phyloP scores from a whole-genome alignment of 306 rosid genomes.

The Clitoria ternatea region DNA sequence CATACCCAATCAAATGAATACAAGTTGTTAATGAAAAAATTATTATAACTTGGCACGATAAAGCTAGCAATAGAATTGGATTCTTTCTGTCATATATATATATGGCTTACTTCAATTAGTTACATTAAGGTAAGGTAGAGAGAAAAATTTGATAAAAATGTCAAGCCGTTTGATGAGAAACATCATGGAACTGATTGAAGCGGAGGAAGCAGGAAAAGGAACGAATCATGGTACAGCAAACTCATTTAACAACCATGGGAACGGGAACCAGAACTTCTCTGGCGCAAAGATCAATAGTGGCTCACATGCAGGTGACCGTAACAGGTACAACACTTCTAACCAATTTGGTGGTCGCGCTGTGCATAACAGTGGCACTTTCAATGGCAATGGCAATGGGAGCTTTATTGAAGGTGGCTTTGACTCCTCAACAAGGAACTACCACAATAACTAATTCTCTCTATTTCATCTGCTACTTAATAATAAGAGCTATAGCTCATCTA shows the following conservation, averaged over 20 bases:
- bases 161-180: background rate
- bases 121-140: too few species aligned
- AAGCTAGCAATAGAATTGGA: too few species aligned
- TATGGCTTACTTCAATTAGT: too few species aligned
- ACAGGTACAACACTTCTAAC: background rate
- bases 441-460: too few species aligned
- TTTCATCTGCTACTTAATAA: too few species aligned
- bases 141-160: too few species aligned
- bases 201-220: background rate
- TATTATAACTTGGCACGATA: too few species aligned
- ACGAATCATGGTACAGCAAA: background rate
- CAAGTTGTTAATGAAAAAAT: too few species aligned
- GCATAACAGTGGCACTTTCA: background rate
- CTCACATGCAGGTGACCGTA: background rate
- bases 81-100: too few species aligned
- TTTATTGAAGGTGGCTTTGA: background rate
- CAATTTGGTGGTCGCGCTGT: background rate
- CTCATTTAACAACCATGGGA: background rate
- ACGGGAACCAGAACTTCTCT: background rate
- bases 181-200: background rate
- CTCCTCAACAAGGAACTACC: background rate
- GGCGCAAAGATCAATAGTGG: background rate
- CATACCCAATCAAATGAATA: too few species aligned
- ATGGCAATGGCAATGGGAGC: background rate
- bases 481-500: too few species aligned